Evolutionary conservation across 345 rosid species (phyloP).

Genomic region (Carallia pectinifolia): DNA sequence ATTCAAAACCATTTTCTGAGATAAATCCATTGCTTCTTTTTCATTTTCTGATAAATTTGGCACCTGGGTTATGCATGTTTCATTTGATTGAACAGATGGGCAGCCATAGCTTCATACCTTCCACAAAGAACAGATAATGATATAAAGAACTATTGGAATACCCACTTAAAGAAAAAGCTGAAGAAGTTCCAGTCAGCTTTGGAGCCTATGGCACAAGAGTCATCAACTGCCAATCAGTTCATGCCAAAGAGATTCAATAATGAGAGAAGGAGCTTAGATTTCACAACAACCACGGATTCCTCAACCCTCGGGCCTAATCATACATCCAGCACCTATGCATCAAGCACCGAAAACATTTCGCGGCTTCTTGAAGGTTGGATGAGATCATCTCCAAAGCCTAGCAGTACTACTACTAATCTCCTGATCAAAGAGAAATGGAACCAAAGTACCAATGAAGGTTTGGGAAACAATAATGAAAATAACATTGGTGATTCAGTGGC

Average conservation of each 20-base stretch:
- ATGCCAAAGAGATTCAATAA: constrained; percentile 19
- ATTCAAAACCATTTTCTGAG: neutral
- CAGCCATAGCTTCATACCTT: constrained; percentile 96
- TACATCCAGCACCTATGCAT: constrained; percentile 57
- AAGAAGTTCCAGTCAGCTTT: constrained; percentile 56
- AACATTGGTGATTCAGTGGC: constrained; percentile 21
- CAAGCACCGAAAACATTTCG: constrained; percentile 89
- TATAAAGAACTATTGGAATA: constrained; percentile 98
- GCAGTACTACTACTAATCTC: constrained; percentile 2
- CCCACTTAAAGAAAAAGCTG: constrained; percentile 97
- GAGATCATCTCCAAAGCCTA: constrained; percentile 60
- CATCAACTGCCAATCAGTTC: constrained; percentile 26
- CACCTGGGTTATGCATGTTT: neutral
- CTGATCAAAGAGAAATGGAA: neutral
- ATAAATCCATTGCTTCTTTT: neutral
- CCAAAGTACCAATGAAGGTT: neutral
- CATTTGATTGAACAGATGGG: constrained; percentile 59
- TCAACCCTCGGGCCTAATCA: constrained; percentile 18
- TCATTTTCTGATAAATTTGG: neutral
- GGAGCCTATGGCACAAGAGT: constrained; percentile 31
- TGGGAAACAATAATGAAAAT: neutral
- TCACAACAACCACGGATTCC: constrained; percentile 18
- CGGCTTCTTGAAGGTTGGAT: constrained; percentile 91
- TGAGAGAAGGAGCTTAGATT: constrained; percentile 30
- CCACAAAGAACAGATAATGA: constrained; percentile 97